Percentiles rank a stretch among this genome's conserved stretches.
These are phyloP conservation scores for Cercospora beticola DNA, from an alignment of 2,329 filamentous ascomycete species.

Conservation along the genomic window DNA sequence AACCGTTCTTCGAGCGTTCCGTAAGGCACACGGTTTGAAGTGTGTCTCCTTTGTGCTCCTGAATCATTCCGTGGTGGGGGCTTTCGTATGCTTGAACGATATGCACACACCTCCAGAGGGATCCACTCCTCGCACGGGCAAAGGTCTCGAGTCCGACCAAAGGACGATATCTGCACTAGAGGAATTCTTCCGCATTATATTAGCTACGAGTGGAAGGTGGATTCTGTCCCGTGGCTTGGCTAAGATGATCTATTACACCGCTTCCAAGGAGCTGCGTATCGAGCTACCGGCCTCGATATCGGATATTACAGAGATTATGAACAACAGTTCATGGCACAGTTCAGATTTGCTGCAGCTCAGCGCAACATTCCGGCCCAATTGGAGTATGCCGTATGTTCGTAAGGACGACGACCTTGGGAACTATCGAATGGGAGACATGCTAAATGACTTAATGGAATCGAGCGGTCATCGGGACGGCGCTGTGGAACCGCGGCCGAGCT, in stretches of 20 bases:
- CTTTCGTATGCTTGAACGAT: constrained; percentile 9
- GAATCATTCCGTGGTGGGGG: constrained; percentile 12
- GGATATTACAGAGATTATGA: constrained; percentile 1
- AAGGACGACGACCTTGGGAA: background rate
- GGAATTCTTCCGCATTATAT: constrained; percentile 10
- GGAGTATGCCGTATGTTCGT: constrained; percentile 8
- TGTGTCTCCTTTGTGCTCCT: constrained; percentile 11
- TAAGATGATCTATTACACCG: constrained; percentile 2
- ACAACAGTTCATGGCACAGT: constrained; percentile 1
- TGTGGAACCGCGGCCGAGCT: background rate
- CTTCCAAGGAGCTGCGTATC: background rate
- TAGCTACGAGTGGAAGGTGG: constrained; percentile 10
- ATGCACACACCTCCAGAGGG: background rate
- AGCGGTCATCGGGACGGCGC: background rate
- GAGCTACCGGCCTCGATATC: background rate
- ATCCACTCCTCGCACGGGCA: background rate
- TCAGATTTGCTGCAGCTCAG: constrained; percentile 1
- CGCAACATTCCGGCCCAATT: constrained; percentile 3
- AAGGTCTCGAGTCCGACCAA: background rate
- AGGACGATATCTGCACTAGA: constrained; percentile 9
- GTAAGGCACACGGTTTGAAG: constrained; percentile 12
- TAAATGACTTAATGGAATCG: background rate
- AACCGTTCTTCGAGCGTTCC: constrained; percentile 2
- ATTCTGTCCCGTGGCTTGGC: constrained; percentile 4
- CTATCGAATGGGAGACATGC: constrained; percentile 4